Percentiles rank a stretch among this genome's conserved stretches.
phyloP scores from a whole-genome alignment of 2,329 filamentous ascomycete genomes.

The Sporothrix pallida region DNA sequence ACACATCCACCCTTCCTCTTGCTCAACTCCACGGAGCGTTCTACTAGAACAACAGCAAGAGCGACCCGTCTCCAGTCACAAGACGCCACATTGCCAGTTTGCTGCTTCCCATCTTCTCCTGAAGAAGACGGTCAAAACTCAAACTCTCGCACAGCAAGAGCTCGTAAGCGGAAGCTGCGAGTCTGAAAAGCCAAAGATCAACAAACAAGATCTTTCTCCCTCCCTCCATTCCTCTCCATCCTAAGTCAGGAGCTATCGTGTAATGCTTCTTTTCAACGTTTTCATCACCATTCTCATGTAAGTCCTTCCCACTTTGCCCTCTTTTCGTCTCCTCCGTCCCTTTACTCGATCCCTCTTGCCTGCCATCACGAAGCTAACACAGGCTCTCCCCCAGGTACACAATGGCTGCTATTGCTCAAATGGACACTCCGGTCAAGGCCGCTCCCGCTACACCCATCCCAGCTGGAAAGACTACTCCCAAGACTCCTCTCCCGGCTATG shows the following conservation, averaged over 20 bases:
- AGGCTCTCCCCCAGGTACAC: not conserved
- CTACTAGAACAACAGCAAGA: not conserved
- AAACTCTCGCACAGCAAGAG: not conserved
- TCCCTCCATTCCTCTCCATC: not conserved
- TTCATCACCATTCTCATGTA: not conserved
- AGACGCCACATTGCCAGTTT: not conserved
- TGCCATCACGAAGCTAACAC: not conserved
- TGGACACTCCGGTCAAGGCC: not conserved
- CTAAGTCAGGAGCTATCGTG: not conserved
- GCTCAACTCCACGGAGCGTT: not conserved
- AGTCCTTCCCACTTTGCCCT: not conserved
- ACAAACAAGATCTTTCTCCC: not conserved
- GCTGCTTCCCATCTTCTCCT: not conserved
- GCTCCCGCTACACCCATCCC: too few species aligned
- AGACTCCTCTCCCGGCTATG: too few species aligned
- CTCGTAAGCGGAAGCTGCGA: not conserved
- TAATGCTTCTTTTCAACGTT: not conserved
- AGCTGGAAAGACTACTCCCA: too few species aligned
- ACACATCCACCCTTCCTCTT: not conserved
- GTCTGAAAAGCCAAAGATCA: not conserved
- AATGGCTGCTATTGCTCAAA: constrained; percentile 26
- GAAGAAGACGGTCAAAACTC: not conserved
- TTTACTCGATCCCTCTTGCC: not conserved
- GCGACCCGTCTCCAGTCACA: not conserved
- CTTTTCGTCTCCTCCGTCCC: not conserved